Evolutionary conservation across 129 eudicot genomes (phyloP), one percentile per base, ranked within the genome.

Genomic region (Flaveria robusta): DNA sequence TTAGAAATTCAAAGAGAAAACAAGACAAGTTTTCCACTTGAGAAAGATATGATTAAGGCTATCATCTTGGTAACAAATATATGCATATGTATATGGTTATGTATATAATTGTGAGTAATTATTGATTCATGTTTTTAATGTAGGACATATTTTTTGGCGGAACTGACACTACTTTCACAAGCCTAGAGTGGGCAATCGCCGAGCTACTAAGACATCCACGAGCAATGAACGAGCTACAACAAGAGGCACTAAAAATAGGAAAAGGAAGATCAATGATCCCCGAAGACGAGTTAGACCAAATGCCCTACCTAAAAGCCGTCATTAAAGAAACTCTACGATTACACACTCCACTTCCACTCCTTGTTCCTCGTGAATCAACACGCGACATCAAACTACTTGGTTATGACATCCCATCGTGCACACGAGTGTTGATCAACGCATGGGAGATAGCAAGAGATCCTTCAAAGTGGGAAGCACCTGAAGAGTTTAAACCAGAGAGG

Each of bases 101-200:
- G 27, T 62, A 7, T 26, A 0, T 27, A 11, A 16, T 23, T 12
- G 34, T 60, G 39, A 11, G 9, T 58, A 10, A 58, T 3, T 9
- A n/a, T 13, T 27, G 3, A 60, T 60, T 60, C 10, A 11, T 9
- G 0, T 18, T 6, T 12, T 60, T 27, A n/a, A 4, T 62, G 42
- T 62, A 62, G 67, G 67, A 62, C 20, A 4, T 62, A 4, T 62
- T 62, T 62, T 4, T 1, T 6, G 67, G 1, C 7, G 67, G 67
- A 62, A 58, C n/a, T 2, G 37, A 58, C 11, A 58, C 65, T 58
- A 58, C 34, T 58, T 22, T 3, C 65, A 58, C 65, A 58, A 58
- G 37, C 65, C 65, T 58, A 23, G 65, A 58, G 16, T 58, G 65
- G 65, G 65, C 65, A 58, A 58, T 58, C 7, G 31, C 34, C 2